These are phyloP conservation scores for Stephania yunnanensis DNA, from an alignment of 164 flowering plant genomes.

Conservation along the genomic window DNA sequence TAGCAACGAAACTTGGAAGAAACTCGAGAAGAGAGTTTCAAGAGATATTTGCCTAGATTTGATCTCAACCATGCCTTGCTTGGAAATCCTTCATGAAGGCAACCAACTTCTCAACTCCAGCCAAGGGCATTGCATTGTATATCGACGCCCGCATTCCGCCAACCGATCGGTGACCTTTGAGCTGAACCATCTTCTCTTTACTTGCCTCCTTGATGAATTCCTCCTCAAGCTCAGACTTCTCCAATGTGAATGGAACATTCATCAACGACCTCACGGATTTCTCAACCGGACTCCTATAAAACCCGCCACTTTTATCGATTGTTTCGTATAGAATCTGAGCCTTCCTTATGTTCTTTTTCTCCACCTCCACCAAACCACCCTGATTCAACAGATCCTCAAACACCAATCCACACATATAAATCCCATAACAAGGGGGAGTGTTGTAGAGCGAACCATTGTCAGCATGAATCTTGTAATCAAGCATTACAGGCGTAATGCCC, in stretches of 20 bases:
- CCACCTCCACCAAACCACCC: slow-evolving; percentile 81
- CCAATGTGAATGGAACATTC: slow-evolving; percentile 95
- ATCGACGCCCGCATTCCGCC: slow-evolving; percentile 98
- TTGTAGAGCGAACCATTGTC: slow-evolving; percentile 87
- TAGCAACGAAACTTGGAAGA: slow-evolving; percentile 9
- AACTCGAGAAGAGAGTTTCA: background rate
- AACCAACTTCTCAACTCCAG: slow-evolving; percentile 92
- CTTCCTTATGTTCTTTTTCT: slow-evolving; percentile 80
- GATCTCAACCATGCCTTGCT: slow-evolving; percentile 45
- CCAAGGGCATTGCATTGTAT: slow-evolving; percentile 94
- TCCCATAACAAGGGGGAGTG: slow-evolving; percentile 74
- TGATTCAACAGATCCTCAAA: slow-evolving; percentile 59
- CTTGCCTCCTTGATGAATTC: slow-evolving; percentile 88
- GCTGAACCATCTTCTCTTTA: slow-evolving; percentile 86
- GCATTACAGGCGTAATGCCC: slow-evolving; percentile 74
- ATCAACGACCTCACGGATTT: slow-evolving; percentile 86
- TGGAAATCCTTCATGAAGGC: slow-evolving; percentile 96
- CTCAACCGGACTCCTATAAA: slow-evolving; percentile 87
- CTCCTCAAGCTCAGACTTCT: slow-evolving; percentile 74
- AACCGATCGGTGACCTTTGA: slow-evolving; percentile 95
- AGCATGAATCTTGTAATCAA: slow-evolving; percentile 92
- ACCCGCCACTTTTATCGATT: slow-evolving; percentile 78
- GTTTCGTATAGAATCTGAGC: slow-evolving; percentile 66
- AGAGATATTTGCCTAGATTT: background rate
- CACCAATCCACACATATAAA: slow-evolving; percentile 60